Evolutionary conservation across 2,329 filamentous ascomycete genomes (phyloP).

Genomic region (Raffaelea albimanens): DNA sequence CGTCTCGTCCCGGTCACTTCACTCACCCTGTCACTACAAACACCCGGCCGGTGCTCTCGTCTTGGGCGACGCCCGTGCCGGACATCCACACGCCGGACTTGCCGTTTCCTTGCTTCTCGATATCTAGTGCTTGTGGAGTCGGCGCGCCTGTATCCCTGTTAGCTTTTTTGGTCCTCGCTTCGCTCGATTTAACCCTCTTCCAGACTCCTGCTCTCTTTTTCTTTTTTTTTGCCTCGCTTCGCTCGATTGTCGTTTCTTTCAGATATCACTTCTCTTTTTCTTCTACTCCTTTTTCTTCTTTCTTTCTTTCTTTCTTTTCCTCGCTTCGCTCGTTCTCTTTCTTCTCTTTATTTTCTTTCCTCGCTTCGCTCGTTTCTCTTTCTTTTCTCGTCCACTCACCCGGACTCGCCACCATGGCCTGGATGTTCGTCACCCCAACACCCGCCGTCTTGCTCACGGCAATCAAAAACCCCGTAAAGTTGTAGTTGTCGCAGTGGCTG

Average conservation of each 20-base stretch:
- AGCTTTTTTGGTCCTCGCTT: neutral
- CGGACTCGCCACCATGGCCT: constrained; percentile 11
- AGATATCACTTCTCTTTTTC: no score
- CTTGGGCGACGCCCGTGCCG: constrained; percentile 7
- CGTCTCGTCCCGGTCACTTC: neutral
- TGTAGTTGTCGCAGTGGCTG: constrained; percentile 45
- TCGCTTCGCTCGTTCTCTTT: no score
- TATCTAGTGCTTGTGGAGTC: constrained; percentile 8
- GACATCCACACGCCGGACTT: constrained; percentile 12
- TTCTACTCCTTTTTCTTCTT: no score
- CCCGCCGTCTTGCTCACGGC: constrained; percentile 34
- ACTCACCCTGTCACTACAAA: constrained; percentile 11
- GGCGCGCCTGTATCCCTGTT: constrained; percentile 4
- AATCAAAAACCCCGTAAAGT: constrained; percentile 44
- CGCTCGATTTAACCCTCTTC: no score
- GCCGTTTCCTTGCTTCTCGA: constrained; percentile 4
- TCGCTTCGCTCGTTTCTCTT: no score
- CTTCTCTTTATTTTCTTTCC: no score
- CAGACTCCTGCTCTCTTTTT: no score
- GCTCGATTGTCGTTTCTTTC: no score
- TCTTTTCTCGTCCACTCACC: no score
- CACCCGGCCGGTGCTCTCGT: constrained; percentile 7
- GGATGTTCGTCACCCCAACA: constrained; percentile 7
- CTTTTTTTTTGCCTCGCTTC: neutral
- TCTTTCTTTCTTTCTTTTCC: no score